These are phyloP conservation scores for Amylocystis lapponica DNA, from an alignment of 768 basidiomycete species.

Conservation along the genomic window DNA sequence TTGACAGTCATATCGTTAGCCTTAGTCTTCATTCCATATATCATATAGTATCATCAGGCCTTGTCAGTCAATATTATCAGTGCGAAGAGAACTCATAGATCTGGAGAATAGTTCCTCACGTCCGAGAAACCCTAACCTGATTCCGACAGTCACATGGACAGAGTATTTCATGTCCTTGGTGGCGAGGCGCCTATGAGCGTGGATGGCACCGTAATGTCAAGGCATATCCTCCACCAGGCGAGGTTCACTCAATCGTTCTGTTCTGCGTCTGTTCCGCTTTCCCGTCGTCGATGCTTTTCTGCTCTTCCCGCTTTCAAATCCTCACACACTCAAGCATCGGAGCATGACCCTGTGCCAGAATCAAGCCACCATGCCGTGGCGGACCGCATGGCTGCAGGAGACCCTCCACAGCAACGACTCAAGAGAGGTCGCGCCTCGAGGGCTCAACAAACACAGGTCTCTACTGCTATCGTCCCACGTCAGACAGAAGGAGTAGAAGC, in stretches of 20 bases:
- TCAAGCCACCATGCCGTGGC: conserved; percentile 4
- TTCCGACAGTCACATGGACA: too few relatives aligned
- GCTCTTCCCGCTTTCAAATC: neutral
- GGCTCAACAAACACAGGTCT: neutral
- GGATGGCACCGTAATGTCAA: conserved; percentile 16
- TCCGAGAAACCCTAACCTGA: too few relatives aligned
- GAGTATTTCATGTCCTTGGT: too few relatives aligned
- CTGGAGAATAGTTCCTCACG: too few relatives aligned
- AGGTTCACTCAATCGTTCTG: conserved; percentile 6
- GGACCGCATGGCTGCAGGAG: neutral
- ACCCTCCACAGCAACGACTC: neutral
- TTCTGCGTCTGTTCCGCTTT: conserved; percentile 3
- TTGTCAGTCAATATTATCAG: too few relatives aligned
- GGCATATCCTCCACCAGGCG: conserved; percentile 9
- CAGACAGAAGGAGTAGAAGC: conserved; percentile 32
- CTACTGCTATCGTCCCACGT: conserved; percentile 2
- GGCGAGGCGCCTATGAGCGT: too few relatives aligned
- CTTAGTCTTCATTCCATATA: too few relatives aligned
- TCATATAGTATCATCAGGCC: too few relatives aligned
- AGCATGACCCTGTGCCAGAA: conserved; percentile 2
- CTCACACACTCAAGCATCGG: conserved; percentile 3
- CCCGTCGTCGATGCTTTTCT: conserved; percentile 4
- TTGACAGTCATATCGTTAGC: too few relatives aligned
- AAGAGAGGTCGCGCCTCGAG: neutral
- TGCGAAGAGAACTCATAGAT: too few relatives aligned